Evolutionary conservation across 2,329 filamentous ascomycete genomes (phyloP).

Genomic region (Ophiostoma perfectum): DNA sequence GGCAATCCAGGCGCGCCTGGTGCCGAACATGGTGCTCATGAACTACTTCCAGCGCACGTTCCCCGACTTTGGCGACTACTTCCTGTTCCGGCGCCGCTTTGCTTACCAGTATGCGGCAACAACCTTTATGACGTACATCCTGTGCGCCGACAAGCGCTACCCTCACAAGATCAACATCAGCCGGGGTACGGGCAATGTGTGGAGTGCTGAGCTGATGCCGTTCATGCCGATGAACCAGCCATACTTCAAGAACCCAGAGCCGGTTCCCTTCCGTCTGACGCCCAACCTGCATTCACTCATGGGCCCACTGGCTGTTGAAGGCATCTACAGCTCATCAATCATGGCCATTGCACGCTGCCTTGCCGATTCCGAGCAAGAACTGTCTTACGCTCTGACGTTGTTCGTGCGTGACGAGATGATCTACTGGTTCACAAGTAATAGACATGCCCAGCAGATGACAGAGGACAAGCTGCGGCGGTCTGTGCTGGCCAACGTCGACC

Average conservation of each 20-base stretch:
- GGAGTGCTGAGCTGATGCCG: slow-evolving; percentile 91
- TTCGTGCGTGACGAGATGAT: slow-evolving; percentile 98
- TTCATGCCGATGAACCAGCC: slow-evolving; percentile 79
- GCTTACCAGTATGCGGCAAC: slow-evolving; percentile 91
- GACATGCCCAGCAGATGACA: slow-evolving; percentile 55
- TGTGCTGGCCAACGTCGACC: slow-evolving; percentile 67
- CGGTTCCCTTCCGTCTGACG: slow-evolving; percentile 93
- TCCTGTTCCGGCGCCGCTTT: slow-evolving; percentile 96
- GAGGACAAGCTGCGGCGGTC: slow-evolving; percentile 63
- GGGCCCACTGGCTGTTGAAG: slow-evolving; percentile 91
- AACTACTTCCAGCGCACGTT: slow-evolving; percentile 88
- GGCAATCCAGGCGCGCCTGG: slow-evolving; percentile 90
- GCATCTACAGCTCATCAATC: slow-evolving; percentile 88
- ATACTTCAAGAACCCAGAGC: slow-evolving; percentile 90
- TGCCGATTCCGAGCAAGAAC: slow-evolving; percentile 79
- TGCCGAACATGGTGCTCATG: slow-evolving; percentile 73
- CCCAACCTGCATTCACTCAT: slow-evolving; percentile 94
- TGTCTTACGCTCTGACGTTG: slow-evolving; percentile 90
- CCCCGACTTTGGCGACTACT: slow-evolving; percentile 88
- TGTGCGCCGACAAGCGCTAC: slow-evolving; percentile 94
- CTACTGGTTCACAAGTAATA: slow-evolving; percentile 83
- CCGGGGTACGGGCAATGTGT: slow-evolving; percentile 82
- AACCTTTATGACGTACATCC: slow-evolving; percentile 97
- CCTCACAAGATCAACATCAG: slow-evolving; percentile 94
- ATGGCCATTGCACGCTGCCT: slow-evolving; percentile 96